Evolutionary conservation across 805 yeast species (phyloP), one percentile per base, ranked within the genome.

Genomic region (Wickerhamiella azymoides): DNA sequence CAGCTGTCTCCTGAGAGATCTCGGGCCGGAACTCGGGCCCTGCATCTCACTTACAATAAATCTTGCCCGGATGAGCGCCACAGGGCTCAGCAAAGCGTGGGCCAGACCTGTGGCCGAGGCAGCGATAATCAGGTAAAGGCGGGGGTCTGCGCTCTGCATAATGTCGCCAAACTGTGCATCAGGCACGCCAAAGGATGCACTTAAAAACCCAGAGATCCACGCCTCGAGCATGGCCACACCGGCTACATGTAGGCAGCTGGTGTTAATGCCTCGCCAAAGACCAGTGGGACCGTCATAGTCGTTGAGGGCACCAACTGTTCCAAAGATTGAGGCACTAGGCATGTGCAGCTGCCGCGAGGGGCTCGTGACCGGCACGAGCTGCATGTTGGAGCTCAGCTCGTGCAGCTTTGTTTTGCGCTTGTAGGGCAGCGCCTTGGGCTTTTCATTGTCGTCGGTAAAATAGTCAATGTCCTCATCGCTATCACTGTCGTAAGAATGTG

Each of bases 91-190:
- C 1, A 83, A 54, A 8, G 85, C 60, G 1, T 84, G 82, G 0
- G 96, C 77, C 35, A 80, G 56, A 1, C 84, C 76, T 39, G 84
- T 74, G 0, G 94, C 88, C 24, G 76, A 63, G 1, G 85, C 71
- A 3, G 85, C 77, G 8, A 85, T 68, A 30, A 76, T 61, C 8
- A 86, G 65, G n/a, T 89, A 76, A 43, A 72, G 67, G 40, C 74
- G 63, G 1, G 93, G 85, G 50, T 80, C 85, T 3, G 86, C 76
- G 10, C 92, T 80, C 56, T 83, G 71, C 43, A 52, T 40, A 43
- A 82, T 71, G 51, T 84, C 94, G 53, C 85, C 78, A 59, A 85
- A 80, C 50, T 78, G 76, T 2, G 96, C 96, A 59, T 88, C 96
- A 0, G 96, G 94, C 26, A 85, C 75, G 16, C 82, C 80, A 44